phyloP scores from a whole-genome alignment of 169 alveolate genomes.

The Cardiosporidium cionae region DNA sequence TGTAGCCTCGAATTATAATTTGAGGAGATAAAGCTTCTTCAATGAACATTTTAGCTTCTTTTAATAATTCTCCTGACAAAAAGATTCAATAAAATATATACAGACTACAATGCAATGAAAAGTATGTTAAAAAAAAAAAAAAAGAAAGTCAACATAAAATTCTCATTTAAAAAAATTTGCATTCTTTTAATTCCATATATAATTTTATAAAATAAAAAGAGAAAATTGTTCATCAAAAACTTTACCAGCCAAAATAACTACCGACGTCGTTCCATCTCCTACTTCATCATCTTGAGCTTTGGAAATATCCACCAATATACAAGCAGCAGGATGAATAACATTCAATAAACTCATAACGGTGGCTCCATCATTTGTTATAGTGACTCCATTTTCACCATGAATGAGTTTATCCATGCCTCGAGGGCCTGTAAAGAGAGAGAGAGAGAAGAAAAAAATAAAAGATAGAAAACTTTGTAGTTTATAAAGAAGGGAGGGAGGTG shows the following conservation, averaged over 20 bases:
- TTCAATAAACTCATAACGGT: constrained; percentile 86
- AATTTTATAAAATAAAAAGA: too few relatives aligned
- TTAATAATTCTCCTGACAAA: constrained; percentile 89
- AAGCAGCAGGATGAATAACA: constrained; percentile 97
- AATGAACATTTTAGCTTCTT: constrained; percentile 85
- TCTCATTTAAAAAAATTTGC: too few relatives aligned
- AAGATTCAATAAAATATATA: constrained; percentile 79
- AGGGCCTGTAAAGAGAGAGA: constrained; percentile 70
- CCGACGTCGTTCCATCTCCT: constrained; percentile 39
- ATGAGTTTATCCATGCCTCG: constrained; percentile 97
- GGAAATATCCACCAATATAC: constrained; percentile 90
- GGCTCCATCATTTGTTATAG: constrained; percentile 98
- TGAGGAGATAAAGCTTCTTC: constrained; percentile 94
- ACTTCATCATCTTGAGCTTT: constrained; percentile 94
- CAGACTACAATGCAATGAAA: neutral
- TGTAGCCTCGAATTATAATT: constrained; percentile 84
- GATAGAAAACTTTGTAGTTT: too few relatives aligned
- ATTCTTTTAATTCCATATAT: too few relatives aligned
- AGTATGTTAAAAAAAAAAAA: too few relatives aligned
- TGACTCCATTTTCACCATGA: constrained; percentile 71
- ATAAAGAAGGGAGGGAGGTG: too few relatives aligned
- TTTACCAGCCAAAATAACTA: neutral
- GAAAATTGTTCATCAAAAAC: constrained; percentile 2
- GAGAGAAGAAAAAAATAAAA: neutral
- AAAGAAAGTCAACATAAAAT: too few relatives aligned